A percentile compares a stretch with the other conserved stretches of the same genome.
These are phyloP conservation scores for Echinochloa phyllopogon DNA, from an alignment of 176 grass and related monocot species.

Conservation along the genomic window DNA sequence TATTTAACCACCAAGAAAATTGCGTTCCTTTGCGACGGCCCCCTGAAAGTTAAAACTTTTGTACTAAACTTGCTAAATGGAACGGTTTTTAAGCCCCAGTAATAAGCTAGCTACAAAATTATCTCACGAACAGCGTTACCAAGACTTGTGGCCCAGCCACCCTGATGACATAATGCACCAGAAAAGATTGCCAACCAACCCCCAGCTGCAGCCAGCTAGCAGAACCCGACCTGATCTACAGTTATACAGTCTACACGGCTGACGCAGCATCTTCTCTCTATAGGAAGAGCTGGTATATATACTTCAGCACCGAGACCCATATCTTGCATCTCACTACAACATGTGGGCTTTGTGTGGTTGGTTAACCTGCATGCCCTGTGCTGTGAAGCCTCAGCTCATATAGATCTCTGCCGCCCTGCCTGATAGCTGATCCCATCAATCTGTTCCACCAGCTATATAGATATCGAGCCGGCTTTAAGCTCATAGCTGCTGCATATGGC, in stretches of 20 bases:
- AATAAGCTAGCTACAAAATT: not conserved
- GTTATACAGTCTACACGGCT: not conserved
- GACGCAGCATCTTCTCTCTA: not conserved
- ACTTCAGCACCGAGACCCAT: not conserved
- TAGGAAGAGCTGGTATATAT: not conserved
- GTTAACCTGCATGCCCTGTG: not conserved
- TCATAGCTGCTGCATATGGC: constrained; percentile 14
- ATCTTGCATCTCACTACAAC: not conserved
- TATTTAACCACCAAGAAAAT: too few species aligned
- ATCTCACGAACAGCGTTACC: not conserved
- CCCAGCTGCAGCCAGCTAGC: not conserved
- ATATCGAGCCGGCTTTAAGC: too few species aligned
- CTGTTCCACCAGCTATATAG: not conserved
- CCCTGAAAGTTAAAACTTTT: too few species aligned
- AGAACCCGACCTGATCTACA: not conserved
- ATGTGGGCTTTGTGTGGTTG: not conserved
- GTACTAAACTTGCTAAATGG: too few species aligned
- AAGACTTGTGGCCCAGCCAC: not conserved
- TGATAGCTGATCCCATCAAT: not conserved
- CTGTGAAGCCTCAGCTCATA: not conserved
- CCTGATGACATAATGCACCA: not conserved
- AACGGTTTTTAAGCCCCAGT: too few species aligned
- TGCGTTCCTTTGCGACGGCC: too few species aligned
- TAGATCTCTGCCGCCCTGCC: not conserved
- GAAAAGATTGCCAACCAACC: not conserved